Evolutionary conservation across 495 filamentous ascomycete species (phyloP), one percentile per base, ranked within the genome.

Genomic region (Aspergillus kassunensis): DNA sequence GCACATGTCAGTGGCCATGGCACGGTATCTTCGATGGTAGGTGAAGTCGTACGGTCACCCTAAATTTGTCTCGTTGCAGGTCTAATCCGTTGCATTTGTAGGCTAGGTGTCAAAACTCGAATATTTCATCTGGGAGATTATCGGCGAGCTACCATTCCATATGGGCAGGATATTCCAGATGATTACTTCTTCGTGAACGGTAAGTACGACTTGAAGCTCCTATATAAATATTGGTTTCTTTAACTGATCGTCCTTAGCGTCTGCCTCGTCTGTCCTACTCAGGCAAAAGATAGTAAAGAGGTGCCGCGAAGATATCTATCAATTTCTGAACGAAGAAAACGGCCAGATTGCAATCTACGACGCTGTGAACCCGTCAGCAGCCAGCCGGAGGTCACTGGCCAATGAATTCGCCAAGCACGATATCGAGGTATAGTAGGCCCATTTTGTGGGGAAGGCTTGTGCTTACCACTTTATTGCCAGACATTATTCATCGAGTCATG

Each of bases 341-440:
- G 95, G 95, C 11, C 95, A 99, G 60, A 90, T 99, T 44, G 95
- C 95, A 34, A 97, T 99, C 44, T 99, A 97, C 61, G 95, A 99
- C 74, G 93, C 95, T 21, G 95, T 99, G n/a, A 97, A 97, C 61
- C 90, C 91, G 10, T 80, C 92, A 18, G 81, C 88, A 20, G 79
- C 80, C 44, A 91, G 90, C n/a, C 84, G 95, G 27, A 80, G 85
- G 52, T 84, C 91, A 6, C 76, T 99, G 8, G 91, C 91, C 0
- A 95, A 95, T 64, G 92, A 99, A 61, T 99, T 99, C 68, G 83
- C 87, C 15, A 97, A 96, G 70, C 89, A 96, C 67, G 88, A 95
- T 62, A 90, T 97, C 31, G 87, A 92, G 79, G 88, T 90, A 72
- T 55, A 70, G 29, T 23, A 33, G 37, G 30, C 30, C 29, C 36